phyloP scores from a whole-genome alignment of 2,329 filamentous ascomycete species.

The Claviceps quebecensis region DNA sequence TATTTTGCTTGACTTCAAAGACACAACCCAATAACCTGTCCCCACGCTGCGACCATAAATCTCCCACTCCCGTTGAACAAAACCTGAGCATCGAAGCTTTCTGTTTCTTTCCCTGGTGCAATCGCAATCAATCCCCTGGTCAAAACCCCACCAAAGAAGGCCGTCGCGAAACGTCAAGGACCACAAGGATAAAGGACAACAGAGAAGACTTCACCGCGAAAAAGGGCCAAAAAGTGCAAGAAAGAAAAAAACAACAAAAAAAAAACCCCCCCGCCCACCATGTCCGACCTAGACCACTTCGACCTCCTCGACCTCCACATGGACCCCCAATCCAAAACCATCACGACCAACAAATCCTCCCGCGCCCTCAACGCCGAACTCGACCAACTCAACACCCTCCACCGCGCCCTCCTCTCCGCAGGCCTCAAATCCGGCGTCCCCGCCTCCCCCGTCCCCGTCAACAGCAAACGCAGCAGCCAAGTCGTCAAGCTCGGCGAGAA shows the following conservation, averaged over 20 bases:
- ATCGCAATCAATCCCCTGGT: too few relatives aligned
- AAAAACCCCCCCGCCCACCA: conserved; percentile 12
- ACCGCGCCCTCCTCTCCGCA: conserved; percentile 53
- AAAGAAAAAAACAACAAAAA: background rate
- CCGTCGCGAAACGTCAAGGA: background rate
- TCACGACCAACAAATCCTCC: conserved; percentile 36
- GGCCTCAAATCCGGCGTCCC: conserved; percentile 52
- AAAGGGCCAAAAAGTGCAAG: background rate
- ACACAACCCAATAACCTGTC: too few relatives aligned
- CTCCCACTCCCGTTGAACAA: too few relatives aligned
- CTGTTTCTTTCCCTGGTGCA: too few relatives aligned
- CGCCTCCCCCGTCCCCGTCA: conserved; percentile 77
- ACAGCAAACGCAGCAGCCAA: conserved; percentile 79
- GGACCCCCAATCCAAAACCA: conserved; percentile 67
- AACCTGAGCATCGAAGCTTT: too few relatives aligned
- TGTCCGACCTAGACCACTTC: conserved; percentile 59
- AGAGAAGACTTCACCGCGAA: background rate
- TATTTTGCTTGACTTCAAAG: background rate
- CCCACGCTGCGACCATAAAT: too few relatives aligned
- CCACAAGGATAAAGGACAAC: background rate
- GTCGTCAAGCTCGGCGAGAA: conserved; percentile 83
- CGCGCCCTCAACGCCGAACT: conserved; percentile 50
- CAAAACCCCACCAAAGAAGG: background rate
- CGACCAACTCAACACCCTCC: conserved; percentile 60
- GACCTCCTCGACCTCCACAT: conserved; percentile 68